Evolutionary conservation across 108 stramenopile species (phyloP), one percentile per base, ranked within the genome.

Genomic region (Cyclotella choctawhatcheeana): DNA sequence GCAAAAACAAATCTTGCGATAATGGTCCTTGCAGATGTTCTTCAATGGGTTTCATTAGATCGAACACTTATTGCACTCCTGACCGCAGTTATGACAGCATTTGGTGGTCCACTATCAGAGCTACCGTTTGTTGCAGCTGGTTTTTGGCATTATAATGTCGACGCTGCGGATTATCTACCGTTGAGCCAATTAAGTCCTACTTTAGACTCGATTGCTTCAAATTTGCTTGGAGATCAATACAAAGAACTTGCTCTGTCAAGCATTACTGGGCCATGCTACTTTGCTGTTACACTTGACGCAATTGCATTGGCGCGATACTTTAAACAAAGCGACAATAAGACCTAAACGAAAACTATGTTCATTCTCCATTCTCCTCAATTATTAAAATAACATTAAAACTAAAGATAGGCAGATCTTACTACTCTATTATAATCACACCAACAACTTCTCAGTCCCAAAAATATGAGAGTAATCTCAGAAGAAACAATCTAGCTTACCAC

Each of bases 181-280:
- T 64, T 93, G 71, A 64, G 45, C 29, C 58, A 63, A 62, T 25
- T 51, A 44, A 67, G 67, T 0, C 34, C 52, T 34, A 31, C 69
- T 1, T 22, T 40, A 5, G 79, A 69, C 55, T 35, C 1, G 2
- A 43, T 78, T 43, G 73, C 78, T 30, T 40, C 73, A 34, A 61
- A 68, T 10, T 5, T 87, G 13, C 61, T 88, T 65, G 88, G 87
- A 24, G 69, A 77, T 7, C 51, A 74, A 27, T 89, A 88, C 55
- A 14, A 27, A 44, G 58, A 77, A 8, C 69, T 93, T 58, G 88
- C 86, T 0, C 53, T 93, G 27, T 89, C 89, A 20, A 86, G 85
- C 71, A 93, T 93, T 40, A 93, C 89, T 8, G 89, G 89, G 2
- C 92, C 92, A 5, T 93, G 89, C 70, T 93, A 93, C 54, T 90